These are phyloP conservation scores for Fomes fomentarius DNA, from an alignment of 1,284 basidiomycete genomes.

Conservation along the genomic window DNA sequence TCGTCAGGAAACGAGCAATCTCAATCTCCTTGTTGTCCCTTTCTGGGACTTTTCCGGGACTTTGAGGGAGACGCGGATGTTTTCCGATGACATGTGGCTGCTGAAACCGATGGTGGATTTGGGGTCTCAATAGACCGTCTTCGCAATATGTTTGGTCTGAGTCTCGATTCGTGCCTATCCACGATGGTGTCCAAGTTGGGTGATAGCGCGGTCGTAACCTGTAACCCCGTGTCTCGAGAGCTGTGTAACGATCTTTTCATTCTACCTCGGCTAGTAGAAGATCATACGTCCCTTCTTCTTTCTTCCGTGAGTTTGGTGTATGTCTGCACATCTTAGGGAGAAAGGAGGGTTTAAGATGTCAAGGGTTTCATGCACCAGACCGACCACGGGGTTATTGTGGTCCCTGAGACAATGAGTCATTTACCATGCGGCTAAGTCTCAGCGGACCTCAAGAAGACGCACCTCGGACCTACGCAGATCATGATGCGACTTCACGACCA, in stretches of 20 bases:
- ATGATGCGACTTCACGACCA: no score
- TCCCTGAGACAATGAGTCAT: no score
- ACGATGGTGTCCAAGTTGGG: slow-evolving; percentile 13
- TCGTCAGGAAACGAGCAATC: slow-evolving; percentile 14
- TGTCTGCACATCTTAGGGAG: neutral
- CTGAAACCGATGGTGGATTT: no score
- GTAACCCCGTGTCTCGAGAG: slow-evolving; percentile 7
- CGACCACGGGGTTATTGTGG: no score
- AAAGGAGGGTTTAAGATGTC: no score
- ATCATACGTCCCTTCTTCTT: neutral
- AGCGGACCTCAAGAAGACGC: no score
- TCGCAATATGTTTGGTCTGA: slow-evolving; percentile 11
- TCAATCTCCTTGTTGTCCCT: slow-evolving; percentile 11
- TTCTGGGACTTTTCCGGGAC: neutral
- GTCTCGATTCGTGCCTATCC: slow-evolving; percentile 10
- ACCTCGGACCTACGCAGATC: no score
- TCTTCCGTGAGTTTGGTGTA: neutral
- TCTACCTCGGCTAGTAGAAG: neutral
- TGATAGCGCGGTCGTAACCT: slow-evolving; percentile 10
- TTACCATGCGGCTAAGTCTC: no score
- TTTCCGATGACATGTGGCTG: slow-evolving; percentile 16
- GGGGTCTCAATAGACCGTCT: no score
- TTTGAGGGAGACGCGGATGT: slow-evolving; percentile 27
- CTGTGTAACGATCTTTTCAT: slow-evolving; percentile 1
- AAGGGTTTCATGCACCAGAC: no score